Evolutionary conservation across 768 basidiomycete species (phyloP), one percentile per base, ranked within the genome.

Genomic region (Podaxis sp.): DNA sequence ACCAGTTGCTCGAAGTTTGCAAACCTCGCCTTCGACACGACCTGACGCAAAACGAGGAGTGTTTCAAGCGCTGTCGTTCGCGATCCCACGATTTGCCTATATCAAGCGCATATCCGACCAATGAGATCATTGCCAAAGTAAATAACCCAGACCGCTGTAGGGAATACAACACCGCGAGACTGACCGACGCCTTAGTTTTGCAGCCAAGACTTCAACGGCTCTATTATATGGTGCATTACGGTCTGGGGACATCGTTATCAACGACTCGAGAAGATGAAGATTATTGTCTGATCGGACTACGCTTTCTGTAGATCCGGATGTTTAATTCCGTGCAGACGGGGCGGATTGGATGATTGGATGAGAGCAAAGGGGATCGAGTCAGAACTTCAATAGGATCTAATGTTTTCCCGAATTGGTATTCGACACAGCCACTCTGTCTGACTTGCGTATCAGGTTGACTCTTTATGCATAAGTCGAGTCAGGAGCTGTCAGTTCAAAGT

Each of bases 11-110:
- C 90, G 68, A 98, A 89, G 67, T 90, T 93, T 24, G 85, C 86
- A 69, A 97, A 97, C 53, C 86, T 86, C 7, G 93, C 92, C 68
- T 87, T 89, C 2, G 95, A 86, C 15, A 99, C 88, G 65, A 98
- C 91, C 68, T 95, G 93, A 33, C 94, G 87, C 28, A 99, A 80
- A 17, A 98, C 87, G 24, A 90, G 83, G 5, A 95, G 81, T 0
- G 96, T 98, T 73, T 97, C 95, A 2, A 96, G 75, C 0, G 97
- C 95, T 1, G 96, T 87, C 58, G 89, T 85, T 61, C 91, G 86
- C 11, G 96, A 96, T 33, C 97, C 96, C 63, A 96, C 87, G 53
- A 99, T 81, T 76, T 97, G 95, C 66, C 95, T 97, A 58, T 53
- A 67, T 67, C 37, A 65, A 57, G 41, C 52, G 61, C 6, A 36